Percentiles rank a stretch among this genome's conserved stretches.
Evolutionary conservation across 768 basidiomycete genomes (phyloP).

Genomic region (Macrocybe gigantea): DNA sequence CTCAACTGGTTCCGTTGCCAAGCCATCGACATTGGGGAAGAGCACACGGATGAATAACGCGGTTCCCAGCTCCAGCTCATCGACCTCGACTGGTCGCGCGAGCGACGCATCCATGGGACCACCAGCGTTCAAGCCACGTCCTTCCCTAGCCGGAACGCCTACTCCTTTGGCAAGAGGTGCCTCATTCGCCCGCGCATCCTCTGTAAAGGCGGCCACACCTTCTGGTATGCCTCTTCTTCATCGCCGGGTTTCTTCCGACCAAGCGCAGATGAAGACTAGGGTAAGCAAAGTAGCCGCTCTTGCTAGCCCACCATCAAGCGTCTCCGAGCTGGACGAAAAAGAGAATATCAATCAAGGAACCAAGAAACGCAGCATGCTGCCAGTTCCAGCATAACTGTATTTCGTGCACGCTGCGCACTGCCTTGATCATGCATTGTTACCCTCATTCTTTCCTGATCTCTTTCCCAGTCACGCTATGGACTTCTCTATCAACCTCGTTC

Average conservation of each 20-base stretch:
- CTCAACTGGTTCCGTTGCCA: slow-evolving; percentile 16
- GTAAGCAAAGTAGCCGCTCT: slow-evolving; percentile 24
- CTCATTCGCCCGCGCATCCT: slow-evolving; percentile 29
- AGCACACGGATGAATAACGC: slow-evolving; percentile 41
- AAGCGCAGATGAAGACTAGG: slow-evolving; percentile 27
- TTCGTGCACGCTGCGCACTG: too few species aligned
- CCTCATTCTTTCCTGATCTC: too few species aligned
- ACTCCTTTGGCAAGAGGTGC: slow-evolving; percentile 29
- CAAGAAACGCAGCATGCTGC: slow-evolving; percentile 25
- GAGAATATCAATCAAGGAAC: slow-evolving; percentile 41
- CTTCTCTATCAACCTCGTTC: slow-evolving; percentile 3
- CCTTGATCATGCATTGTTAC: too few species aligned
- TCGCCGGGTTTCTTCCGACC: slow-evolving; percentile 28
- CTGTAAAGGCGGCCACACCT: slow-evolving; percentile 22
- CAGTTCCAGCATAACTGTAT: slow-evolving; percentile 20
- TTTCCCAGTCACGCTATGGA: neutral
- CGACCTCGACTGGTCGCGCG: slow-evolving; percentile 13
- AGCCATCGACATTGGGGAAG: slow-evolving; percentile 39
- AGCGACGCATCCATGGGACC: slow-evolving; percentile 48
- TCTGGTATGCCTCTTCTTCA: slow-evolving; percentile 26
- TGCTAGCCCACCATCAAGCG: slow-evolving; percentile 31
- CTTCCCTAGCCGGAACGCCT: slow-evolving; percentile 30
- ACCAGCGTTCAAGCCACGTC: slow-evolving; percentile 32
- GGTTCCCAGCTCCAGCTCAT: slow-evolving; percentile 15
- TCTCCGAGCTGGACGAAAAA: slow-evolving; percentile 48